Conservation (phyloP, 352 stramenopile genomes). For the Phytophthora lateralis region DNA sequence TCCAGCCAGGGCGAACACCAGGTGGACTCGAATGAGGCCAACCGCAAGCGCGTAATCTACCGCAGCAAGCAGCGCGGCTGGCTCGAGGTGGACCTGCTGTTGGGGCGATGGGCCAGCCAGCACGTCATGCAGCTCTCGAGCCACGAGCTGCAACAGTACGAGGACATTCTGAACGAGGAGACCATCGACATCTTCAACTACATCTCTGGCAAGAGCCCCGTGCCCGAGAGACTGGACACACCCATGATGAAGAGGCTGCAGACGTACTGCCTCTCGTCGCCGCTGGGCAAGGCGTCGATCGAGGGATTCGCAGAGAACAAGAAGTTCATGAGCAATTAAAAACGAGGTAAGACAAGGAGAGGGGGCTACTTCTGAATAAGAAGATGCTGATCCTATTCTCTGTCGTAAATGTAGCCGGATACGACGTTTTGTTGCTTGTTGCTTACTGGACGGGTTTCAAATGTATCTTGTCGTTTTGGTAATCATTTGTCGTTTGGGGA, state of each 20-base stretch:
- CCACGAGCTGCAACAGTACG: constrained; percentile 93
- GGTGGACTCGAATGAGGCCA: constrained; percentile 65
- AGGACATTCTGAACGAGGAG: constrained; percentile 96
- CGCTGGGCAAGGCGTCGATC: constrained; percentile 89
- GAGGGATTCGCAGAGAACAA: constrained; percentile 80
- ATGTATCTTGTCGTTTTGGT: too few species aligned
- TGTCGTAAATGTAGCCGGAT: constrained; percentile 20
- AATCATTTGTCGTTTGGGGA: not conserved
- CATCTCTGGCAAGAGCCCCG: constrained; percentile 88
- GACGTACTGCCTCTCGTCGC: constrained; percentile 88
- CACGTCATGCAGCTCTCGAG: constrained; percentile 86
- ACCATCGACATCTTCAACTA: constrained; percentile 99
- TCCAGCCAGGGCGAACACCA: constrained; percentile 57
- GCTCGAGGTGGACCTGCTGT: constrained; percentile 95
- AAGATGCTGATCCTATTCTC: not conserved
- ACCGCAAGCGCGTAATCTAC: constrained; percentile 95
- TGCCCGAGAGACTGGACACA: constrained; percentile 84
- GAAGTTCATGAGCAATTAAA: constrained; percentile 87
- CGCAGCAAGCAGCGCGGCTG: constrained; percentile 95
- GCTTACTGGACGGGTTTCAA: not conserved
- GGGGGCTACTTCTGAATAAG: too few species aligned
- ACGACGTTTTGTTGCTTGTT: constrained; percentile 4
- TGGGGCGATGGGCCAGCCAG: constrained; percentile 94
- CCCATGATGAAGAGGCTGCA: constrained; percentile 93
- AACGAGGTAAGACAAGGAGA: constrained; percentile 1